Evolutionary conservation across 2,329 filamentous ascomycete species (phyloP), one percentile per base, ranked within the genome.

Genomic region (Ophiostoma tasmaniense): DNA sequence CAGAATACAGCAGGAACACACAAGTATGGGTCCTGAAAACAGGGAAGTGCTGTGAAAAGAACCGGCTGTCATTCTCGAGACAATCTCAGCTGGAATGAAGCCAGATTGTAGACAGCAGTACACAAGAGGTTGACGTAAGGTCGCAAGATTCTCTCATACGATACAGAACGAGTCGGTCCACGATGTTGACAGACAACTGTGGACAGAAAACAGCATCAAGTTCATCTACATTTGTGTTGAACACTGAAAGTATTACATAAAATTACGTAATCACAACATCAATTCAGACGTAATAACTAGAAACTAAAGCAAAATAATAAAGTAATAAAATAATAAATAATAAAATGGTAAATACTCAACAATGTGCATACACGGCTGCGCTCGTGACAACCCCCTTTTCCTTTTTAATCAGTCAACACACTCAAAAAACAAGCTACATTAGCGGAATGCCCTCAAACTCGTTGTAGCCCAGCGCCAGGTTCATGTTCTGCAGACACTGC

Each of bases 401-500:
- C 67, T 65, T 50, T 65, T 39, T n/a, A n/a, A n/a, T 4, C 39
- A n/a, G 2, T n/a, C 42, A 45, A 55, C 45, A 45, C 20, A 6
- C 22, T 35, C 28, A 20, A 45, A 39, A 42, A 33, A 33, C 33
- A 33, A 33, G 28, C 66, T 78, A 82, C 78, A 82, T 80, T 66
- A 77, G 76, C 22, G 92, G 92, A 73, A 96, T 96, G 55, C 92
- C 92, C 77, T 96, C 90, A 76, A 92, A 96, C 81, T 96, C 92
- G 64, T 87, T 88, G 76, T 94, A 96, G 64, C 92, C 92, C 13
- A 96, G 84, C n/a, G 91, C 90, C 70, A 96, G 83, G 79, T 96
- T 96, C 91, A 96, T 95, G 80, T 96, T 96, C 83, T 96, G 93
- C 78, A 97, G 80, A 81, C 93, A 97, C 79, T 97, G 93, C 13